Percentiles rank a stretch among this genome's conserved stretches.
Evolutionary conservation across 129 eudicot species (phyloP).

Genomic region (Chrysanthemum seticuspe): DNA sequence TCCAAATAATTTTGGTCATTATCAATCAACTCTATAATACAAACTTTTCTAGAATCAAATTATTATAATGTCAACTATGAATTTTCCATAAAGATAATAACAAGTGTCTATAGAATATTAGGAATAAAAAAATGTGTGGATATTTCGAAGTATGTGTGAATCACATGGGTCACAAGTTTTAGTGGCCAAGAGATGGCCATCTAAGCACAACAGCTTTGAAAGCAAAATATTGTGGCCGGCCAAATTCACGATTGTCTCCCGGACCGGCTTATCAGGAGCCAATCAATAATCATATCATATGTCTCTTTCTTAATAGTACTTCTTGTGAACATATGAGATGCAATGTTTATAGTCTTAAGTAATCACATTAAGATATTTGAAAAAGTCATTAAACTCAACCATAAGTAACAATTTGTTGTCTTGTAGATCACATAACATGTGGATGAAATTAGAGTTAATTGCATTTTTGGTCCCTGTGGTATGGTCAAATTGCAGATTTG

Average conservation of each 20-base stretch:
- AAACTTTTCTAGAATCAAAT: background rate
- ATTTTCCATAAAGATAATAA: background rate
- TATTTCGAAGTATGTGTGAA: slow-evolving; percentile 13
- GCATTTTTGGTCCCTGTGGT: too few relatives aligned
- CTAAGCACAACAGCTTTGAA: slow-evolving; percentile 30
- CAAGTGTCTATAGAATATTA: background rate
- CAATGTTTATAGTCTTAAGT: background rate
- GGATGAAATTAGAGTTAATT: too few relatives aligned
- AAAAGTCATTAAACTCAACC: too few relatives aligned
- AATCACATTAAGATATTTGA: background rate
- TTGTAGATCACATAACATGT: too few relatives aligned
- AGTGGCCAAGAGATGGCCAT: slow-evolving; percentile 35
- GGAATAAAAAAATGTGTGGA: slow-evolving; percentile 3
- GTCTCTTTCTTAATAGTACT: background rate
- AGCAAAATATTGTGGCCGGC: slow-evolving; percentile 25
- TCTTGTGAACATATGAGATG: background rate
- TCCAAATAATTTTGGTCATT: background rate
- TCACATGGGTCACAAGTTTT: slow-evolving; percentile 31
- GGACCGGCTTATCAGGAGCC: background rate
- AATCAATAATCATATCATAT: background rate
- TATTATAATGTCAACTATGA: background rate
- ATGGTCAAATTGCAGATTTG: too few relatives aligned
- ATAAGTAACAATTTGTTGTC: too few relatives aligned
- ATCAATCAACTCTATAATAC: background rate
- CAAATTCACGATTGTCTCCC: background rate